Evolutionary conservation across 495 filamentous ascomycete genomes (phyloP).

Genomic region (Acidiella bohemica): DNA sequence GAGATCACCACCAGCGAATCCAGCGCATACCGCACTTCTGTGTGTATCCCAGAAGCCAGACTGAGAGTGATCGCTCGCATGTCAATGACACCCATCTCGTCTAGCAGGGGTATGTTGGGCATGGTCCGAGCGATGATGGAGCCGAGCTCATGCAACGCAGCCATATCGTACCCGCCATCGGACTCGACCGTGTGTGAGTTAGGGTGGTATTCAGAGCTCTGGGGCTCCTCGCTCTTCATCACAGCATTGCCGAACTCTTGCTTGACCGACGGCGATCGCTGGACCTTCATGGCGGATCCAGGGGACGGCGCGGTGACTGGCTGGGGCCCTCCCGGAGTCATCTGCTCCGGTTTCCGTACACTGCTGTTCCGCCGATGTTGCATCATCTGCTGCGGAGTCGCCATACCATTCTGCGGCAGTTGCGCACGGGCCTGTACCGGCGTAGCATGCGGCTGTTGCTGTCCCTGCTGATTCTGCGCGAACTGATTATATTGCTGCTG

Average conservation of each 20-base stretch:
- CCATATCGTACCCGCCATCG: constrained; percentile 19
- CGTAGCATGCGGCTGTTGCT: constrained; percentile 23
- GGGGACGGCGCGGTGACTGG: constrained; percentile 14
- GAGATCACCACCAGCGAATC: constrained; percentile 69
- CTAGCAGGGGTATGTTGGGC: constrained; percentile 58
- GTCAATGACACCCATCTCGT: constrained; percentile 76
- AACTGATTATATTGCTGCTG: constrained; percentile 12
- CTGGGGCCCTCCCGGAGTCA: constrained; percentile 3
- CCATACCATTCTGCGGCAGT: constrained; percentile 21
- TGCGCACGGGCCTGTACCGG: constrained; percentile 21
- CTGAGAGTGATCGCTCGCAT: constrained; percentile 84
- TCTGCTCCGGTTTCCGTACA: constrained; percentile 9
- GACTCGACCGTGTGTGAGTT: constrained; percentile 8
- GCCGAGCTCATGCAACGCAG: constrained; percentile 12
- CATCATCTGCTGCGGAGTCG: constrained; percentile 21
- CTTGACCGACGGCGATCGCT: constrained; percentile 13
- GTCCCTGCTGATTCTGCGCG: constrained; percentile 23
- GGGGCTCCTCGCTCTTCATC: constrained; percentile 15
- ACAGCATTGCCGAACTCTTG: constrained; percentile 5
- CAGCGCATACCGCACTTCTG: constrained; percentile 74
- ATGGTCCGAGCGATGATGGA: constrained; percentile 32
- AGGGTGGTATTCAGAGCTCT: constrained; percentile 20
- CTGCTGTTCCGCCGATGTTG: constrained; percentile 19
- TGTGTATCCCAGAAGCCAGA: constrained; percentile 80
- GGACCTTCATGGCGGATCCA: constrained; percentile 3